A percentile compares a stretch with the other conserved stretches of the same genome.
Evolutionary conservation across 108 stramenopile genomes (phyloP).

Genomic region (Epithemia pelagica): DNA sequence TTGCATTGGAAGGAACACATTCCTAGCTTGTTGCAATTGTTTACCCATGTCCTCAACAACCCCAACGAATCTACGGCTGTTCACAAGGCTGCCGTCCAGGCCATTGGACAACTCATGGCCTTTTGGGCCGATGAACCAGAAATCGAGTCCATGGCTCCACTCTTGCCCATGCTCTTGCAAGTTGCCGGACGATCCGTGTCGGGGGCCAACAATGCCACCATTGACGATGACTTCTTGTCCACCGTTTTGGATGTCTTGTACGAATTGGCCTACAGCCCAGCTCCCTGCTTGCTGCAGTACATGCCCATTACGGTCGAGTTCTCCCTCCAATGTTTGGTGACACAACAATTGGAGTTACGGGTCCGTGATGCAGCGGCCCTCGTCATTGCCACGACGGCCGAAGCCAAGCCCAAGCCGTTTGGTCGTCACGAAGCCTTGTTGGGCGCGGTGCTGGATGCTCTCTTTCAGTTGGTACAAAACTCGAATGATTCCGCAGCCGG

Average conservation of each 20-base stretch:
- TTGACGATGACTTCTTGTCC: slow-evolving; percentile 74
- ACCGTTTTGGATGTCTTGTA: slow-evolving; percentile 85
- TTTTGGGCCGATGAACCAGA: slow-evolving; percentile 70
- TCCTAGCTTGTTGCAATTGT: slow-evolving; percentile 61
- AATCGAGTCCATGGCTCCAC: slow-evolving; percentile 59
- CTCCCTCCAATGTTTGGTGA: slow-evolving; percentile 48
- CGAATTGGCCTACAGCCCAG: slow-evolving; percentile 71
- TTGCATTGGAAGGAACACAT: slow-evolving; percentile 76
- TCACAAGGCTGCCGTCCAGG: slow-evolving; percentile 77
- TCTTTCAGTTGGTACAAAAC: slow-evolving; percentile 85
- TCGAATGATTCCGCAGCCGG: slow-evolving; percentile 87
- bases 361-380: slow-evolving; percentile 83
- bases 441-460: slow-evolving; percentile 57
- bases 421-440: slow-evolving; percentile 74
- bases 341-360: slow-evolving; percentile 63
- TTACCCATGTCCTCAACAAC: slow-evolving; percentile 57
- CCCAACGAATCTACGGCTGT: slow-evolving; percentile 53
- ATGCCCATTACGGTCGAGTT: slow-evolving; percentile 65
- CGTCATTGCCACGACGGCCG: slow-evolving; percentile 89
- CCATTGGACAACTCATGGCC: slow-evolving; percentile 68
- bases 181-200: slow-evolving; percentile 41
- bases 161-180: slow-evolving; percentile 71
- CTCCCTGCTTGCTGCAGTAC: slow-evolving; percentile 40
- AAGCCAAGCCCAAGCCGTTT: slow-evolving; percentile 88
- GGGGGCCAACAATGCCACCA: slow-evolving; percentile 40